phyloP scores from a whole-genome alignment of 148 eudicot species.

The Persicaria tinctoria region DNA sequence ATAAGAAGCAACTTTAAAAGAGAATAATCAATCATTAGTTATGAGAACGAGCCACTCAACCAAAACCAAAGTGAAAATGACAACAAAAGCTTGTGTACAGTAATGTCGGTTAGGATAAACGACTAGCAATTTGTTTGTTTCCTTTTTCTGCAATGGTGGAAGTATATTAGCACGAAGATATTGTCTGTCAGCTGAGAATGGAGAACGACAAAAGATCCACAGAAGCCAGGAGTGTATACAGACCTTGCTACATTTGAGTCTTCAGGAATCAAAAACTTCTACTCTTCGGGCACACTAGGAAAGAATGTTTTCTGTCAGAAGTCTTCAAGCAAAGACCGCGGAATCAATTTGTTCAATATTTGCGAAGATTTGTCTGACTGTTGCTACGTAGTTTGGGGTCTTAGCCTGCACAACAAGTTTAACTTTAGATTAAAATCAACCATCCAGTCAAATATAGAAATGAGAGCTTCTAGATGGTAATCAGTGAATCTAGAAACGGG shows the following conservation, averaged over 20 bases:
- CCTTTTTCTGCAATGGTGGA: background rate
- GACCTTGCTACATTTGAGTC: background rate
- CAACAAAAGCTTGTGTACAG: slow-evolving; percentile 8
- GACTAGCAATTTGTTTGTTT: background rate
- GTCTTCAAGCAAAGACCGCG: slow-evolving; percentile 43
- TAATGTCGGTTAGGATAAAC: background rate
- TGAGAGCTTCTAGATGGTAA: background rate
- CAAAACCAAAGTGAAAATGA: background rate
- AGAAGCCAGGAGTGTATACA: background rate
- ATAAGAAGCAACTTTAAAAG: background rate
- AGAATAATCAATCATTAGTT: background rate
- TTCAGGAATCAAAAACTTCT: background rate
- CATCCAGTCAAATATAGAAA: slow-evolving; percentile 6
- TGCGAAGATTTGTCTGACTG: slow-evolving; percentile 65
- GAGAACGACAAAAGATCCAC: background rate
- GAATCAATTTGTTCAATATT: slow-evolving; percentile 83
- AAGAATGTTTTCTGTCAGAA: background rate
- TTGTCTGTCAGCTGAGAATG: background rate
- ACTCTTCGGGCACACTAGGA: background rate
- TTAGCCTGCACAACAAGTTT: slow-evolving; percentile 44
- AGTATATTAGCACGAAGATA: background rate
- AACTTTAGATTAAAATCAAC: background rate
- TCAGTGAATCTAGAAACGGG: background rate
- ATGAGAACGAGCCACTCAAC: background rate
- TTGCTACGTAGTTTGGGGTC: slow-evolving; percentile 41